Evolutionary conservation across 768 basidiomycete species (phyloP).

Genomic region (Rhodosporidiobolus sp.): DNA sequence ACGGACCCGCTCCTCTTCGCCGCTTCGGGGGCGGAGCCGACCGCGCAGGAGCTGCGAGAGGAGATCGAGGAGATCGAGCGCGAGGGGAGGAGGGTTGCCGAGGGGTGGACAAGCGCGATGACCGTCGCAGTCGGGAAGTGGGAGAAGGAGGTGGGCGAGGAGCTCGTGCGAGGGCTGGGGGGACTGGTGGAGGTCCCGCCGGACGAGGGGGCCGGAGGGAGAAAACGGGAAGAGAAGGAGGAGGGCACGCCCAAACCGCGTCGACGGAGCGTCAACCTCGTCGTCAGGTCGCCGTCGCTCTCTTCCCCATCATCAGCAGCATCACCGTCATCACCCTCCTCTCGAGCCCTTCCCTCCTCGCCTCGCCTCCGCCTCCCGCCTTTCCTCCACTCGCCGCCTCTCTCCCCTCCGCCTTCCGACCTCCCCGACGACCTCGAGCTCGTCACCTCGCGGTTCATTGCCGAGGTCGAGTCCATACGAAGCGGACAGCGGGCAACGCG

Average conservation of each 20-base stretch:
- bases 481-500: constrained; percentile 9
- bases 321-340: background rate
- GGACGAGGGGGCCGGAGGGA: too few relatives aligned
- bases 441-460: background rate
- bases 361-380: background rate
- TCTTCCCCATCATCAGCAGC: too few relatives aligned
- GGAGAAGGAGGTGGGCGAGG: constrained; percentile 2
- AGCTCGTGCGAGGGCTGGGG: background rate
- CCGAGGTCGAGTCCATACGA: background rate
- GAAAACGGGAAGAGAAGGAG: background rate
- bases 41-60: background rate
- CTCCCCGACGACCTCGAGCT: constrained; percentile 1
- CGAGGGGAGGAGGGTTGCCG: constrained; percentile 18
- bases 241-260: too few relatives aligned
- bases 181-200: background rate
- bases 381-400: background rate
- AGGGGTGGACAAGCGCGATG: background rate
- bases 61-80: constrained; percentile 30
- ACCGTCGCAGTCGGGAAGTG: background rate
- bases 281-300: too few relatives aligned
- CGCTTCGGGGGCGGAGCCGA: background rate
- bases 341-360: background rate
- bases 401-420: background rate
- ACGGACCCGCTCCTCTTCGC: constrained; percentile 29
- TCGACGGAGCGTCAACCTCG: background rate